Conservation (phyloP, 2,329 filamentous ascomycete species). For the Fusarium subtropicale region DNA sequence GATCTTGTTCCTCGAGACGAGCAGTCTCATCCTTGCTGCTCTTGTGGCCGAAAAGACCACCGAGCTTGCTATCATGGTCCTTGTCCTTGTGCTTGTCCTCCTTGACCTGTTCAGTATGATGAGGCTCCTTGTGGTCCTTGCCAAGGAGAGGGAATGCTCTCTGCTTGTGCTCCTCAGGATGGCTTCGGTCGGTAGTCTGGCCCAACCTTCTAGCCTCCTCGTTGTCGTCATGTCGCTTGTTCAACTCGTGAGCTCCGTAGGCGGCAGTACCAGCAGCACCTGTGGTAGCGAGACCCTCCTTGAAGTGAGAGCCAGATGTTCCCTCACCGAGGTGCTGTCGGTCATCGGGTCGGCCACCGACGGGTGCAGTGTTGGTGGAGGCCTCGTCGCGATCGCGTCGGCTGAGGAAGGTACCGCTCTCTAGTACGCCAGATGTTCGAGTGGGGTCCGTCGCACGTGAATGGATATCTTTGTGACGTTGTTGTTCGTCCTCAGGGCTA, state of each 20-base stretch:
- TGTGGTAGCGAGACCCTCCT: constrained; percentile 12
- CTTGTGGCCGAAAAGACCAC: neutral
- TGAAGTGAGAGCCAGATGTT: constrained; percentile 17
- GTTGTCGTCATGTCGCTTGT: constrained; percentile 3
- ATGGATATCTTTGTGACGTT: constrained; percentile 16
- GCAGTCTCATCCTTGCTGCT: constrained; percentile 15
- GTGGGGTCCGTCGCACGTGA: neutral
- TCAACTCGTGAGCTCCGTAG: constrained; percentile 14
- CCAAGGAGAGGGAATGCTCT: constrained; percentile 32
- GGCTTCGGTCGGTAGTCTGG: neutral
- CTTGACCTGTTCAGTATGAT: constrained; percentile 9
- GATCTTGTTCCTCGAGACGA: neutral
- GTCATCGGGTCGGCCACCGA: neutral
- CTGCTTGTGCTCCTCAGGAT: constrained; percentile 24
- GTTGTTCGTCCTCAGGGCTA: constrained; percentile 21
- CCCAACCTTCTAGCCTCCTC: neutral
- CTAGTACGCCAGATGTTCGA: neutral
- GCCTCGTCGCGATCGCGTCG: neutral
- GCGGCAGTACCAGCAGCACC: constrained; percentile 13
- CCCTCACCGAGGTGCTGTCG: neutral
- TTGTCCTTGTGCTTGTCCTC: constrained; percentile 27
- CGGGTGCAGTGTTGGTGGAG: constrained; percentile 3
- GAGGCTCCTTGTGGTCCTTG: constrained; percentile 11
- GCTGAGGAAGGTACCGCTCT: constrained; percentile 10
- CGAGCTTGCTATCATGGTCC: constrained; percentile 24